Evolutionary conservation across 345 rosid species (phyloP).

Genomic region (Eucalyptus erythrocorys): DNA sequence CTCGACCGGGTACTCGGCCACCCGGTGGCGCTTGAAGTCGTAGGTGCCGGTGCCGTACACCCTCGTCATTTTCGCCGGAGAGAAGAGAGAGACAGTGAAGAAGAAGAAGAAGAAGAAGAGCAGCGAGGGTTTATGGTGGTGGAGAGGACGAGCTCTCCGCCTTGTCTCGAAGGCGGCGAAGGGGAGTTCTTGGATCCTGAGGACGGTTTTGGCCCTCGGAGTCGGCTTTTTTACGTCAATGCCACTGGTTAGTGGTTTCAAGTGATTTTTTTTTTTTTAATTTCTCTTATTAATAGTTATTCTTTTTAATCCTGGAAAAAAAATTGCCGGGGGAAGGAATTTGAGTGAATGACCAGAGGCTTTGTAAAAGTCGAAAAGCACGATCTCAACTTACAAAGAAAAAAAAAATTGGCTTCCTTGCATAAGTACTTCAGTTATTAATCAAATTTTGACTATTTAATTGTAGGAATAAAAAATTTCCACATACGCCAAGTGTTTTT

Average conservation of each 20-base stretch:
- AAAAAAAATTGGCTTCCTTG: fast-evolving
- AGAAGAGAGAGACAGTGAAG: not conserved
- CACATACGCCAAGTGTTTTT: fast-evolving
- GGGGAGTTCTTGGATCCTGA: not conserved
- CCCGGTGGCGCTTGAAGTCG: slow-evolving; percentile 98
- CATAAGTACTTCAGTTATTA: fast-evolving
- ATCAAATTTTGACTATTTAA: not conserved
- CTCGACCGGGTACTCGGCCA: slow-evolving; percentile 93
- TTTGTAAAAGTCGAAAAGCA: not conserved
- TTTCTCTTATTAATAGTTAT: not conserved
- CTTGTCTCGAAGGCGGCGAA: not conserved
- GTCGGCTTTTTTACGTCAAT: not conserved
- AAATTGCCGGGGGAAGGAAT: not conserved
- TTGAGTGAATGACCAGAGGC: not conserved
- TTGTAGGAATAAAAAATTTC: fast-evolving
- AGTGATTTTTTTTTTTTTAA: not conserved
- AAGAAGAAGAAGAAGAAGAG: not conserved
- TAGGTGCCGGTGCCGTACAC: slow-evolving; percentile 90
- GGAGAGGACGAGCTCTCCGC: not conserved
- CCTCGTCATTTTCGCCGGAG: slow-evolving; percentile 42
- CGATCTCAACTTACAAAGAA: not conserved
- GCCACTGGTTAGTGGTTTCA: not conserved
- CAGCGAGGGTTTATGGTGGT: not conserved
- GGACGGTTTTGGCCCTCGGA: not conserved
- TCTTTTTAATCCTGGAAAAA: not conserved